Percentiles rank a stretch among this genome's conserved stretches.
phyloP scores from a whole-genome alignment of 2,329 filamentous ascomycete species.

The Chaetomium sp. region DNA sequence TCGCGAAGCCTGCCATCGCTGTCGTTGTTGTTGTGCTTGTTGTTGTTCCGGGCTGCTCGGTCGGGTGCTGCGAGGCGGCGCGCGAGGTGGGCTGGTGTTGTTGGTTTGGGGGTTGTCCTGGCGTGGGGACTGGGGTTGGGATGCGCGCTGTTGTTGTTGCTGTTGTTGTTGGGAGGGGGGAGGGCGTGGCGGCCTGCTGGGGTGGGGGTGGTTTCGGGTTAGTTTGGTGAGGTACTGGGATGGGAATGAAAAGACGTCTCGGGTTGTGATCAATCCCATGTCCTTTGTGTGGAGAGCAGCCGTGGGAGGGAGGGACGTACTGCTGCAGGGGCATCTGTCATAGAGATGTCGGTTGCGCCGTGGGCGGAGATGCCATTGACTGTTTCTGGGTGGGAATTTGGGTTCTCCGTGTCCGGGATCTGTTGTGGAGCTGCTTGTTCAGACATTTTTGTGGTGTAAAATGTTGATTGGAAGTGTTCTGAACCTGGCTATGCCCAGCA shows the following conservation, averaged over 20 bases:
- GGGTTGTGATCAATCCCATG: neutral
- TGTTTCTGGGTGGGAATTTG: neutral
- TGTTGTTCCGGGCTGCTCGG: neutral
- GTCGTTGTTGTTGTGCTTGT: neutral
- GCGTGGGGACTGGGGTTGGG: constrained; percentile 6
- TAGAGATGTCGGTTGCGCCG: constrained; percentile 19
- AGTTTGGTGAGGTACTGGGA: neutral
- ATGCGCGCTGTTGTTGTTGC: constrained; percentile 13
- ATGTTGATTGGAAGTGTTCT: constrained; percentile 4
- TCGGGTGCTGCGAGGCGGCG: constrained; percentile 11
- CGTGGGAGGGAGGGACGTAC: constrained; percentile 13
- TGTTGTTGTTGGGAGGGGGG: constrained; percentile 23
- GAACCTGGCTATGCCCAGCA: neutral
- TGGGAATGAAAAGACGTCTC: neutral
- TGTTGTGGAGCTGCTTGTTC: constrained; percentile 5
- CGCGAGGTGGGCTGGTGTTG: constrained; percentile 11
- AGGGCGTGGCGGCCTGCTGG: neutral
- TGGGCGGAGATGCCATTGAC: constrained; percentile 4
- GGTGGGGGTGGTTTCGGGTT: neutral
- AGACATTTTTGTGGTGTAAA: constrained; percentile 14
- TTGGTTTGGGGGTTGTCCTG: neutral
- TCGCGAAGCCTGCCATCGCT: constrained; percentile 44
- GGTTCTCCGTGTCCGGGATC: neutral
- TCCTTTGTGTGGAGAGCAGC: neutral
- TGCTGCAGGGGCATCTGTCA: constrained; percentile 26